A percentile compares a stretch with the other conserved stretches of the same genome.
Evolutionary conservation across 345 rosid genomes (phyloP).

Genomic region (Dimocarpus longan): DNA sequence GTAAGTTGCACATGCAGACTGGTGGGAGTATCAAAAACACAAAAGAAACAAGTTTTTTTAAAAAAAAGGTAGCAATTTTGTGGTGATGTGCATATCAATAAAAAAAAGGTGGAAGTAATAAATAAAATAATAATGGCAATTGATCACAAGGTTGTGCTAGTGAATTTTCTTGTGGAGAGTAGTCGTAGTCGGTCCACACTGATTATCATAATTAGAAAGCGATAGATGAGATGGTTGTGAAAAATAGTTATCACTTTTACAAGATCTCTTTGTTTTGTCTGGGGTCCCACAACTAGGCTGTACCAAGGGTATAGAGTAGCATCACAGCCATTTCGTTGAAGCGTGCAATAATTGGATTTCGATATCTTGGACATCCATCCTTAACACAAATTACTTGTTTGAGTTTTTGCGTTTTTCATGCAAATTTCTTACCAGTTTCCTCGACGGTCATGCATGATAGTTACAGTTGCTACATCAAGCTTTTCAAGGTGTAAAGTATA

Average conservation of each 20-base stretch:
- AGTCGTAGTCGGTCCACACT: conserved; percentile 1
- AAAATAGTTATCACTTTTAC: conserved; percentile 1
- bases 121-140: neutral
- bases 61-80: neutral
- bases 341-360: neutral
- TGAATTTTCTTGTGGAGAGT: neutral
- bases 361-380: neutral
- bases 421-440: neutral
- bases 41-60: neutral
- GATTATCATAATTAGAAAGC: conserved; percentile 5
- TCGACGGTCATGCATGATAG: neutral
- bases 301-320: neutral
- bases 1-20: conserved; percentile 39
- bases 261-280: neutral
- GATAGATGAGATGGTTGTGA: conserved; percentile 24
- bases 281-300: conserved; percentile 10
- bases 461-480: neutral
- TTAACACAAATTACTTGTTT: neutral
- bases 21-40: neutral
- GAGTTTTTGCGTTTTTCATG: neutral
- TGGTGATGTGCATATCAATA: conserved; percentile 5
- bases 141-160: neutral
- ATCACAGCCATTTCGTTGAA: neutral
- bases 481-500: neutral
- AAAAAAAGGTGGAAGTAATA: neutral